Base-by-base conservation (phyloP, 768 basidiomycete genomes). In the Phanerodontia chrysosporium region DNA sequence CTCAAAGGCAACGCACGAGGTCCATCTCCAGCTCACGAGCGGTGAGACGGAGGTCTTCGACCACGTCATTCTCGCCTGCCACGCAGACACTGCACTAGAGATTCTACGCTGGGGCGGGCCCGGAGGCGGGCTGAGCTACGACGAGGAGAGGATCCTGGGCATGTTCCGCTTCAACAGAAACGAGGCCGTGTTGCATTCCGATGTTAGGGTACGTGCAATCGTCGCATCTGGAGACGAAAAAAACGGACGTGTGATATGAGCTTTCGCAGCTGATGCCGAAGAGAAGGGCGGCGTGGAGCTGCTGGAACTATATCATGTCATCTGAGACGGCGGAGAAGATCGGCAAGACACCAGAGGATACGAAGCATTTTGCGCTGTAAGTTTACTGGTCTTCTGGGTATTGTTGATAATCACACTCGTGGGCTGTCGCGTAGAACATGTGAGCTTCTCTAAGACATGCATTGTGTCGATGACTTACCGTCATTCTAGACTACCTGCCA, bases 231-330 rank as follows among this genome's bases (percentile, higher is more conserved):
- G 14, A 46, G 18, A 39, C 12, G n/a, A 22, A 27, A 14, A 22
- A 14, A 16, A 27, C 28, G 18, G 36, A n/a, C n/a, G 35, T 24
- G 16, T 16, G 28, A 45, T 30, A 9, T 27, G 39, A 10, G 10
- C 13, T 8, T 49, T 59, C 24, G 28, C 56, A 89, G 86, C 67
- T 91, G 14, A 90, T 91, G 87, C 90, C 89, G 0, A 75, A 74
- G 57, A 74, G 75, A 49, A 73, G 80, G 21, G 62, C 73, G 12
- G 87, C 86, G 0, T 91, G 89, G 85, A 85, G 87, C 0, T 86
- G 86, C 63, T 91, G 89, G 89, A 92, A 90, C 68, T 90, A 88
- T 67, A 70, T 90, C n/a, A 84, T 86, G 0, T 74, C 70, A 35
- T 83, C 80, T 18, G 66, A 70, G 18, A 55, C 72, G 21, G 73